These are phyloP conservation scores for Coemansia sp. DNA, from an alignment of 192 early-diverging fungal genomes.

Conservation along the genomic window DNA sequence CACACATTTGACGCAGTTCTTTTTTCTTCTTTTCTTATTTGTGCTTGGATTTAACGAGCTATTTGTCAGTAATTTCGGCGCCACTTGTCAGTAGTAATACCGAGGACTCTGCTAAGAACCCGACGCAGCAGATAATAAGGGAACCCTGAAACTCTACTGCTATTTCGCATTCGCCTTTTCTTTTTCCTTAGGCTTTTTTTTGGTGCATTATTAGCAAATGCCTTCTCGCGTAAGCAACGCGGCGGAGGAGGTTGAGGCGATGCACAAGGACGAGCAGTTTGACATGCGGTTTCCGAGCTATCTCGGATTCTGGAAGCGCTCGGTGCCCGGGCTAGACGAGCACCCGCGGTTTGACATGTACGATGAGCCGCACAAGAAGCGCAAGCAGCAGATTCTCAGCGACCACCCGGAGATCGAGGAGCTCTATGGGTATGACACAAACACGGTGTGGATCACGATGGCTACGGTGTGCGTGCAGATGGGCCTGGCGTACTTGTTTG, in stretches of 20 bases:
- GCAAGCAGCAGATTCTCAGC: constrained; percentile 83
- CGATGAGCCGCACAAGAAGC: constrained; percentile 94
- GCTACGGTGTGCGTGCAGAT: constrained; percentile 70
- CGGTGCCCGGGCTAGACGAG: constrained; percentile 70
- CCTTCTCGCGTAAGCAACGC: constrained; percentile 31
- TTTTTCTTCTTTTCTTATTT: neutral
- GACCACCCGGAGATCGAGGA: constrained; percentile 86
- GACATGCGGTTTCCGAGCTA: constrained; percentile 78
- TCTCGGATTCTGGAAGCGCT: constrained; percentile 80
- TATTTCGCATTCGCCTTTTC: neutral
- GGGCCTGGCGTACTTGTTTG: constrained; percentile 76
- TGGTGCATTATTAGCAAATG: constrained; percentile 14
- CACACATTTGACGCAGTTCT: neutral
- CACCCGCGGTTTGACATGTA: constrained; percentile 80
- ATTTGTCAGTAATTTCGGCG: neutral
- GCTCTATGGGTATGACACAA: constrained; percentile 81
- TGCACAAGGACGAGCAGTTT: constrained; percentile 49
- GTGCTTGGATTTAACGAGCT: neutral
- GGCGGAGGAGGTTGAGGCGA: constrained; percentile 29
- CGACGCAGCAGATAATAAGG: neutral
- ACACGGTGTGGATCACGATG: constrained; percentile 74
- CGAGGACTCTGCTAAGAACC: neutral
- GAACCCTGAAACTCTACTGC: neutral
- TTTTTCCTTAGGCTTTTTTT: neutral
- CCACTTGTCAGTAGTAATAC: neutral